Base-by-base conservation (phyloP, 2,329 filamentous ascomycete genomes). In the Sclerotinia nivalis region DNA sequence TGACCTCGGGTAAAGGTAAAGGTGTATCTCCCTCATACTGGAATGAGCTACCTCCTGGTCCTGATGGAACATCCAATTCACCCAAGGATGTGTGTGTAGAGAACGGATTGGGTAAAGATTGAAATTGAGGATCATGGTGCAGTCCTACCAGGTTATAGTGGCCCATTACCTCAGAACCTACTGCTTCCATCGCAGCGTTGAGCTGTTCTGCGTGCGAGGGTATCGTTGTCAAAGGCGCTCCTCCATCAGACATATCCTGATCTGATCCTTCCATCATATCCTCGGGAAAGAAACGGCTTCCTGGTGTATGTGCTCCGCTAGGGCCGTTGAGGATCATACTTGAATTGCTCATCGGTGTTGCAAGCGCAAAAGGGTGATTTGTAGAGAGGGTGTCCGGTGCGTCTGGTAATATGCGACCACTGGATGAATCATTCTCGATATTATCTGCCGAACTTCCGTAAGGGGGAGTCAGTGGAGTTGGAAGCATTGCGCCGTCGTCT, bases 241-340 rank as follows among this genome's bases (percentile, higher is more conserved):
- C 76, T 58, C 74, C 75, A 54, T 77, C 76, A 18, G 75, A 75
- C 76, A 78, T 78, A 55, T 77, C 75, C 68, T 73, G 73, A 66
- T 77, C 75, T 60, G 76, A 75, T 55, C 77, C 75, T 47, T 59
- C 69, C 56, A 69, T 60, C 31, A 37, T 25, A n/a, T 71, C 64
- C 12, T 61, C 65, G 10, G 60, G 50, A 2, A 71, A 71, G 34
- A 60, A 49, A 47, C 65, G 65, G n/a, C 71, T 64, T 22, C 72
- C 73, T 50, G 66, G 55, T 25, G 71, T 70, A n/a, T 70, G 50
- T 60, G 69, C 70, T 9, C 72, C 72, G 55, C 71, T 68, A 31
- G 40, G 37, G 28, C 54, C 61, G 25, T 72, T 72, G 25, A 71
- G 55, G 37, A 67, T 72, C 69, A 73, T 72, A 67, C 69, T 71